A percentile compares a stretch with the other conserved stretches of the same genome.
These are phyloP conservation scores for Syzygium malaccense DNA, from an alignment of 441 rosid species.

Conservation along the genomic window DNA sequence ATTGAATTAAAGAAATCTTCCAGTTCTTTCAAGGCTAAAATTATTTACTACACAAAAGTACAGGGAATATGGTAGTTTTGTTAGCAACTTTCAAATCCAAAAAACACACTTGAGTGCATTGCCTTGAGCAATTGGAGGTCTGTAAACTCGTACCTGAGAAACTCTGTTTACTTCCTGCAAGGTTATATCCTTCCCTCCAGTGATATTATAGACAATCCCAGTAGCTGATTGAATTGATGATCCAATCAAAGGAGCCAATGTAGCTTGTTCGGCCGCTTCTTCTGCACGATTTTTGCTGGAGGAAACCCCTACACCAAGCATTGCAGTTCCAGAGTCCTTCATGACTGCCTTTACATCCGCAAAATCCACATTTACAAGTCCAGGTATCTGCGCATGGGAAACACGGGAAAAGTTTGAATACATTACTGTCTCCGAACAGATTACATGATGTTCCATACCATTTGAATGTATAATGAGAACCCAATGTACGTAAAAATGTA, in stretches of 20 bases:
- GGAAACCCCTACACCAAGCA: conserved; percentile 98
- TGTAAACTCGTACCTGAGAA: conserved; percentile 57
- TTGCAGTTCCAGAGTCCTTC: conserved; percentile 97
- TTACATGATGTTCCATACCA: not conserved
- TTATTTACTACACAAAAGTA: not conserved
- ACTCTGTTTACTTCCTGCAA: conserved; percentile 97
- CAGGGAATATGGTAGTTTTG: not conserved
- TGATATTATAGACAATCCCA: conserved; percentile 91
- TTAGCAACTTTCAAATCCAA: not conserved
- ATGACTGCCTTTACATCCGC: conserved; percentile 96
- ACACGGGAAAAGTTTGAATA: not conserved
- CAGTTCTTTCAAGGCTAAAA: not conserved
- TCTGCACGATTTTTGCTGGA: conserved; percentile 97
- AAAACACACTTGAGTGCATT: not conserved
- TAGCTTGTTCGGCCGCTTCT: conserved; percentile 99
- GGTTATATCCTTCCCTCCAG: conserved; percentile 97
- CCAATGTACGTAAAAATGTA: not conserved
- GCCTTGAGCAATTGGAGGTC: not conserved
- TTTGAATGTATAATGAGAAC: not conserved
- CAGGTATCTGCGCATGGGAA: conserved; percentile 61
- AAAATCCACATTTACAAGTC: conserved; percentile 93
- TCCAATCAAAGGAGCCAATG: conserved; percentile 90
- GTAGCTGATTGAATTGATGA: conserved; percentile 98
- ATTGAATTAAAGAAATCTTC: not conserved
- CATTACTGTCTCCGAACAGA: not conserved